Conservation (phyloP, 176 grass and related monocot genomes). For the Raddia guianensis region DNA sequence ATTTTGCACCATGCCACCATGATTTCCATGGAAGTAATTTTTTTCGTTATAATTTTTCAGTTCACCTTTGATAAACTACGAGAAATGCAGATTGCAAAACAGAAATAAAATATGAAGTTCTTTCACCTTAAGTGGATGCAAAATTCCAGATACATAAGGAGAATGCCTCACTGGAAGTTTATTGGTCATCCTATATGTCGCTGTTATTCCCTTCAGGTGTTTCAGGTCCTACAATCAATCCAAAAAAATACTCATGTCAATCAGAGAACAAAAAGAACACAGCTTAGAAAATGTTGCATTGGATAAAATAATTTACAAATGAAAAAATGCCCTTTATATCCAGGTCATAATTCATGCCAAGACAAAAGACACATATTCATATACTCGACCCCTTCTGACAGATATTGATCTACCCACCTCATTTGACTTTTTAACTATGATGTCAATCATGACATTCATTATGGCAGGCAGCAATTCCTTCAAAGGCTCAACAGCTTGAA, state of each 20-base stretch:
- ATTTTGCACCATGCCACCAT: not conserved
- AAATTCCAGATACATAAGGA: conserved; percentile 83
- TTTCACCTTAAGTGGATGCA: conserved; percentile 90
- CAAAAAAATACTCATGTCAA: not conserved
- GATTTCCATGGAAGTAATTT: not conserved
- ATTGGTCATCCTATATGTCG: conserved; percentile 95
- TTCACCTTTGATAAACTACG: not conserved
- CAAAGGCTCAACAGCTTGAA: conserved; percentile 71
- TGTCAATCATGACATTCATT: conserved; percentile 85
- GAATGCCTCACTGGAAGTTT: conserved; percentile 98
- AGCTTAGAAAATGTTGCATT: not conserved
- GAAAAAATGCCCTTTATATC: not conserved
- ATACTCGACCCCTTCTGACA: not conserved
- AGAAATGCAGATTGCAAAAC: conserved; percentile 20
- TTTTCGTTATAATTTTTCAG: not conserved
- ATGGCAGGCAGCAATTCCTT: conserved; percentile 68
- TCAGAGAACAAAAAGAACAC: conserved; percentile 18
- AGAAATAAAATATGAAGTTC: conserved; percentile 43
- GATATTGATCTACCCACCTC: conserved; percentile 58
- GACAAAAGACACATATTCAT: not conserved
- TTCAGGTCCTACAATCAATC: conserved; percentile 71
- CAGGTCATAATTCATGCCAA: not conserved
- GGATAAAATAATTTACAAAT: not conserved
- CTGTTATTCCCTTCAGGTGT: conserved; percentile 94
- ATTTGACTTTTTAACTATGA: conserved; percentile 87